phyloP scores from a whole-genome alignment of 352 stramenopile species.

The Globisporangium rhizosaccharum region DNA sequence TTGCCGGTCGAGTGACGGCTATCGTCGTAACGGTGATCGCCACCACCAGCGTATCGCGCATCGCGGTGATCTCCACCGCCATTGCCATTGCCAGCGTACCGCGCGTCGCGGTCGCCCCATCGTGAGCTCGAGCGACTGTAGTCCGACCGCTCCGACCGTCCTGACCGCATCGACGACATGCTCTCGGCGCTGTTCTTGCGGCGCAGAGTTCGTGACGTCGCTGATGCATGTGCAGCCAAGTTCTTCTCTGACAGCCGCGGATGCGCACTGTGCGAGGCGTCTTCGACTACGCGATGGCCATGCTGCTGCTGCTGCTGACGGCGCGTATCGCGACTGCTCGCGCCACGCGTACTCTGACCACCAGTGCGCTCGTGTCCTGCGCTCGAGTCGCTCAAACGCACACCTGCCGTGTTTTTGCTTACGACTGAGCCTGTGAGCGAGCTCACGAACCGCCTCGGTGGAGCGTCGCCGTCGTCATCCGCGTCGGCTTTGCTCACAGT shows the following conservation, averaged over 20 bases:
- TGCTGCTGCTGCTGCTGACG: constrained; percentile 3
- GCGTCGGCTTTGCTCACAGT: constrained; percentile 1
- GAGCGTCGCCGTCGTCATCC: neutral
- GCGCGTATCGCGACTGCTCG: constrained; percentile 10
- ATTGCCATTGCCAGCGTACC: constrained; percentile 2
- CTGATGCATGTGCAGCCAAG: constrained; percentile 6
- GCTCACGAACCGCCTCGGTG: constrained; percentile 21
- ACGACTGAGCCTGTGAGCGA: constrained; percentile 27
- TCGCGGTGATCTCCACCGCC: neutral
- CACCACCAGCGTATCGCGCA: constrained; percentile 2
- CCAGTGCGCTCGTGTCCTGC: constrained; percentile 1
- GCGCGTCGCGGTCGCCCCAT: constrained; percentile 1
- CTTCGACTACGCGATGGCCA: constrained; percentile 18
- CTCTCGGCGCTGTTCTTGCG: constrained; percentile 58
- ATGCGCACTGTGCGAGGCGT: constrained; percentile 18
- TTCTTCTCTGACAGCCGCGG: constrained; percentile 14
- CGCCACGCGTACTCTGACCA: neutral
- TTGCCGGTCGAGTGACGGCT: constrained; percentile 8
- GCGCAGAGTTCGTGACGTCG: constrained; percentile 19
- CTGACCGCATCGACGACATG: constrained; percentile 42
- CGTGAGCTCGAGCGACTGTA: constrained; percentile 9
- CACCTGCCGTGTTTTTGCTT: constrained; percentile 8
- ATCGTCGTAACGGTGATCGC: constrained; percentile 11
- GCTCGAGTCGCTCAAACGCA: constrained; percentile 8
- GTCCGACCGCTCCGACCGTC: constrained; percentile 18